These are phyloP conservation scores for Boletellus emodensis DNA, from an alignment of 768 basidiomycete genomes.

Conservation along the genomic window DNA sequence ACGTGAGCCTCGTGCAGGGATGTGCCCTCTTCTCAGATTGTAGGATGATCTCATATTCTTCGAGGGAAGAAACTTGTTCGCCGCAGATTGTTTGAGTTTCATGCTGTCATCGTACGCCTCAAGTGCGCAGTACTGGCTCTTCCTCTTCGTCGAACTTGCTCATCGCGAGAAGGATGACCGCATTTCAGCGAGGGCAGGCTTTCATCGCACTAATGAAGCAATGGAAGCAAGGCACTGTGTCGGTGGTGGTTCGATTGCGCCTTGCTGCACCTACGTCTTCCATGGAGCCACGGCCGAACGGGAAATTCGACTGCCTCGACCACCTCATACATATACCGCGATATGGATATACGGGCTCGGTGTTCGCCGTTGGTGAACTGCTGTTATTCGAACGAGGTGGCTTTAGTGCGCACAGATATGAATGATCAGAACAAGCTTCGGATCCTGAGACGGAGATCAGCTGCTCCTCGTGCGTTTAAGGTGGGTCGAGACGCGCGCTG, in stretches of 20 bases:
- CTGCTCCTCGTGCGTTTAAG: slow-evolving; percentile 26
- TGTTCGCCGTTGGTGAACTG: slow-evolving; percentile 2
- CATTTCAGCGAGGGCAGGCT: slow-evolving; percentile 18
- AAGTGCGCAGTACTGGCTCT: slow-evolving; percentile 3
- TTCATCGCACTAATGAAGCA: slow-evolving; percentile 26
- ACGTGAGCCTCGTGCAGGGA: slow-evolving; percentile 12
- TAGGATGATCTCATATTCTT: slow-evolving; percentile 8
- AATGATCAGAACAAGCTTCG: slow-evolving; percentile 12
- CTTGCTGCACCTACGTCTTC: slow-evolving; percentile 11
- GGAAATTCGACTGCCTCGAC: slow-evolving; percentile 4
- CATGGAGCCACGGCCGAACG: slow-evolving; percentile 6
- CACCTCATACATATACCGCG: slow-evolving; percentile 14
- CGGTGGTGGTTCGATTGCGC: slow-evolving; percentile 2
- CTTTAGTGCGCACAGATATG: slow-evolving; percentile 6
- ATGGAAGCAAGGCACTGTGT: slow-evolving; percentile 22
- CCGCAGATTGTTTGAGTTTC: slow-evolving; percentile 13
- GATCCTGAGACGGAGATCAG: slow-evolving; percentile 21
- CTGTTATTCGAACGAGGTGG: slow-evolving; percentile 6
- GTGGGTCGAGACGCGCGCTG: slow-evolving; percentile 21
- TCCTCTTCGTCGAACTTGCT: slow-evolving; percentile 10
- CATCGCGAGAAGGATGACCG: slow-evolving; percentile 8
- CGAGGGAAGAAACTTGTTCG: slow-evolving; percentile 9
- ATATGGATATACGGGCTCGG: slow-evolving; percentile 13
- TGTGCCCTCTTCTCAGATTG: slow-evolving; percentile 13
- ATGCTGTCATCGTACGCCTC: slow-evolving; percentile 2